phyloP scores from a whole-genome alignment of 163 green algal genomes.

The Chlorella variabilis region DNA sequence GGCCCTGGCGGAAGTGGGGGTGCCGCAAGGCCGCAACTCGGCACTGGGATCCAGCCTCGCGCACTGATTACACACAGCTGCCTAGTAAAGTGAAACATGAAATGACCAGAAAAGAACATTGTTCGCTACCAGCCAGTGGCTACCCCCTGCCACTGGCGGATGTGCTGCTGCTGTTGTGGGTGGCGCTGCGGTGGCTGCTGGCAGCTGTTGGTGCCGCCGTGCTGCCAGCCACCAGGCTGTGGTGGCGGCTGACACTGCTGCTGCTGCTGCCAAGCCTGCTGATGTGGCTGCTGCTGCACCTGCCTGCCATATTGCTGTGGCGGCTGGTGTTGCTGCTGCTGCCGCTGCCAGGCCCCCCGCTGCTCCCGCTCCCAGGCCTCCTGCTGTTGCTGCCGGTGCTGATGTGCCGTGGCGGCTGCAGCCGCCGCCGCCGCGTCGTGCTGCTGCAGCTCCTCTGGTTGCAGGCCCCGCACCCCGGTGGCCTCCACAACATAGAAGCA shows the following conservation, averaged over 20 bases:
- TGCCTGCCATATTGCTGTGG: neutral
- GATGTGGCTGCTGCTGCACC: neutral
- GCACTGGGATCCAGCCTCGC: too few species aligned
- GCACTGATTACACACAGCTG: too few species aligned
- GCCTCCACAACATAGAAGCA: constrained; percentile 34
- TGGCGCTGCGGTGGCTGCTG: neutral
- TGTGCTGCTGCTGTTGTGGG: neutral
- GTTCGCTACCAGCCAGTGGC: neutral
- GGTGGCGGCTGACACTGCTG: neutral
- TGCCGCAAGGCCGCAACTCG: too few species aligned
- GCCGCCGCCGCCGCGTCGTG: neutral
- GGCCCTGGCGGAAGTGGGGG: too few species aligned
- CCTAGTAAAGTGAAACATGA: too few species aligned
- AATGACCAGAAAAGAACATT: too few species aligned
- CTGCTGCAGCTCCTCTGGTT: constrained; percentile 7
- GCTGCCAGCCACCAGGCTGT: neutral
- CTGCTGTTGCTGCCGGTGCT: neutral
- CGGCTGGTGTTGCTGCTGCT: neutral
- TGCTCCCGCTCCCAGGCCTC: constrained; percentile 3
- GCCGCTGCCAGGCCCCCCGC: neutral
- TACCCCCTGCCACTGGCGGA: too few species aligned
- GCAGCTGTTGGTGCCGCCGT: neutral
- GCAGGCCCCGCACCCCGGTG: constrained; percentile 21
- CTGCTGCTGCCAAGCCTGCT: neutral
- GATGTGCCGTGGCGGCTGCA: neutral